Evolutionary conservation across 179 eudicot species (phyloP), one percentile per base, ranked within the genome.

Genomic region (Carnegiea gigantea): DNA sequence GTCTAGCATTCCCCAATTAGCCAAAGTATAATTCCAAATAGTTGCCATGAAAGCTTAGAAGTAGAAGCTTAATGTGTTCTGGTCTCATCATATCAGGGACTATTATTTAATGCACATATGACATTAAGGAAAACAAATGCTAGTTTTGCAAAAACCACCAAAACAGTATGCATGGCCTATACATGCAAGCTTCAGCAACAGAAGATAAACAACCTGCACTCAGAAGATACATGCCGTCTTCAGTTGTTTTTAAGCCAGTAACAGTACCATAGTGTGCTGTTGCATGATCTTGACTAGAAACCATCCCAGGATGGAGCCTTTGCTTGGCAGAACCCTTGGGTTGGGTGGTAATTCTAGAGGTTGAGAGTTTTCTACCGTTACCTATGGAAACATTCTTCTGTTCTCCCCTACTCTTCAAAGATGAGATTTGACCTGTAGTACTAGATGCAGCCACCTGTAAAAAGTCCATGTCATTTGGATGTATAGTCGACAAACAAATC

Each of bases 201-300:
- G 12, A 33, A 46, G 67, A 82, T 43, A 81, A 28, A 70, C 82
- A 84, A 96, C 99, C 99, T 94, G 99, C 92, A 88, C 99, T 96
- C 40, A 95, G 83, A 86, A 96, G 94, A 86, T 92, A 91, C 94
- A 91, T 92, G 88, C 98, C 98, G 84, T 96, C 99, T 71, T 90
- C 93, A 48, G 97, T 96, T 75, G 87, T 85, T 84, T 92, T 96
- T 60, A 96, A 85, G 76, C 96, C 97, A 80, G 90, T 91, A 43
- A 96, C 95, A 80, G 95, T 92, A 77, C 99, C 99, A 85, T 96
- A 96, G 85, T 96, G 99, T 44, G 94, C 97, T 77, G 97, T 94
- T 70, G 97, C 93, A 75, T 92, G 96, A 90, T 96, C 98, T 81
- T 86, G 94, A 83, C 87, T 89, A 51, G 96, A 92, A 46, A 94